Conservation (phyloP, 345 rosid genomes). For the Melaleuca alternifolia region DNA sequence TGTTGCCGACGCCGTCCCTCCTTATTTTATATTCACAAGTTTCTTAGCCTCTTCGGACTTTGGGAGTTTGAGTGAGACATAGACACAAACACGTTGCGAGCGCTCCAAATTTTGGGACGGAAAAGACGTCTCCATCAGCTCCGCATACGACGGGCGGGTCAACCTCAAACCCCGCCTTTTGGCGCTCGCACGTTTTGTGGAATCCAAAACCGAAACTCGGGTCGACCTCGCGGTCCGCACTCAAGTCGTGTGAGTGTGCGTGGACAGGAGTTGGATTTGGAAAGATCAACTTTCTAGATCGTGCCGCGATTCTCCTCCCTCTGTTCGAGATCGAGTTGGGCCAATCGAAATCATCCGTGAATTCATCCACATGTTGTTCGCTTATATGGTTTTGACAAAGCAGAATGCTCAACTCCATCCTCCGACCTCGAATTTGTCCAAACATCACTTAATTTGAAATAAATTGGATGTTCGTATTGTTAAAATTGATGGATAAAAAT, state of each 20-base stretch:
- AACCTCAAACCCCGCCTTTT: background rate
- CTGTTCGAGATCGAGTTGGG: background rate
- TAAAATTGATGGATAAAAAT: background rate
- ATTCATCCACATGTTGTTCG: background rate
- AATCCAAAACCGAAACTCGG: background rate
- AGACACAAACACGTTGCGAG: background rate
- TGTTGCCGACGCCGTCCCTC: background rate
- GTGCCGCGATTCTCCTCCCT: background rate
- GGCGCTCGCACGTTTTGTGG: background rate
- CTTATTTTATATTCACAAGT: background rate
- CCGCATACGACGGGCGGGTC: background rate
- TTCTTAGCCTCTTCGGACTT: background rate
- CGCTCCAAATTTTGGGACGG: background rate
- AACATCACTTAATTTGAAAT: background rate
- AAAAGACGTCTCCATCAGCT: background rate
- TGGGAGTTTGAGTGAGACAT: background rate
- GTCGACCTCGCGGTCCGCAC: background rate
- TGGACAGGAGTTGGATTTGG: background rate
- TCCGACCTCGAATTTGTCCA: background rate
- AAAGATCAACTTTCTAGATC: background rate
- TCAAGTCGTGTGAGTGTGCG: background rate
- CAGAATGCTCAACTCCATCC: too few relatives aligned
- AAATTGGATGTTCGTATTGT: background rate
- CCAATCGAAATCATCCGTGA: background rate
- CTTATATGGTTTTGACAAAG: background rate